Evolutionary conservation across 805 yeast species (phyloP), one percentile per base, ranked within the genome.

Genomic region (Metschnikowia hibisci): DNA sequence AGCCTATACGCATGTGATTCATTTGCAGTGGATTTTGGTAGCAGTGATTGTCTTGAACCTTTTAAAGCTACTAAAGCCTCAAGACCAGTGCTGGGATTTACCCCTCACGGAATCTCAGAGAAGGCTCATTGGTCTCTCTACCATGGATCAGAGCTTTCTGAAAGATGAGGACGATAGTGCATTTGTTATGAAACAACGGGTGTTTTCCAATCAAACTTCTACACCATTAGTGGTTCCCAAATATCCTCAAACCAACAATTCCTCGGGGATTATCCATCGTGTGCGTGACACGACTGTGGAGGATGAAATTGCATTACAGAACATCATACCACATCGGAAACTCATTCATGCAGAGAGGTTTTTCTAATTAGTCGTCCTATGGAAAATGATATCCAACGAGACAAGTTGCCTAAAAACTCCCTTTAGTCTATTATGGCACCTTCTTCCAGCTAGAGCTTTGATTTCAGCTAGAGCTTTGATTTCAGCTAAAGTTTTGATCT

Each of bases 1-100:
- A 14, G 30, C 31, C 9, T 36, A 39, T 27, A 12, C 25, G 11
- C 41, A 45, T 25, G 32, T 41, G 3, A 32, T 36, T 18, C 42
- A 48, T 26, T 15, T 48, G n/a, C 47, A 46, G 39, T 51, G 52
- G 54, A 3, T 42, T 3, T 52, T 69, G 11, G 33, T 55, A 2
- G 44, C 60, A 34, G 61, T 64, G 41, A 57, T 71, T 9, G 25
- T 55, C 9, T 30, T 57, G 2, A 57, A 70, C 16, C 23, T 60
- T 3, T 46, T 63, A 31, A 58, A 54, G 34, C 49, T 74, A 12
- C 18, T 65, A 6, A 67, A 63, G 47, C 71, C 75, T 1, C 69
- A 65, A 45, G 81, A 77, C 50, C 73, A 71, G 51, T 77, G 81
- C 49, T 51, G 63, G 28, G 82, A 77, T 53, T 60, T 77, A 44